Base-by-base conservation (phyloP, 1,284 basidiomycete genomes). In the Grifola frondosa region DNA sequence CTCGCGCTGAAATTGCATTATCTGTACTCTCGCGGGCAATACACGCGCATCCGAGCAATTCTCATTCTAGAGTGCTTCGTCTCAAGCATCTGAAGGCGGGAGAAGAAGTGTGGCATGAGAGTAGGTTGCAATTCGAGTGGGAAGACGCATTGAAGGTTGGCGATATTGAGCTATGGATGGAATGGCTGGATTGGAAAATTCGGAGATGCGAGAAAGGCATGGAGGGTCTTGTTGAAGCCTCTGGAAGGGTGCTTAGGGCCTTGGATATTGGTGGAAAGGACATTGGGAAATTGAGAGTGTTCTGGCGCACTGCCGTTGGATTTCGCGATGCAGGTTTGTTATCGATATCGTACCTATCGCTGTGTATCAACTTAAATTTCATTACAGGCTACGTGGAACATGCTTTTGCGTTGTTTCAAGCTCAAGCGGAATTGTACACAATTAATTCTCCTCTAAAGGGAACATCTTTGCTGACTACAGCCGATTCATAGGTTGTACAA, bases 161-260 rank as follows among this genome's bases (percentile, higher is more conserved):
- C 29, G 66, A 70, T 25, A 68, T 77, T 23, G 69, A 72, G 40
- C 69, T 88, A 13, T 83, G 78, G 76, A 74, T 86, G 63, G 82
- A 82, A 50, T 91, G 85, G 87, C 57, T 88, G 5, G 84, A 86
- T 52, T 89, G 84, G 87, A 72, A 74, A 41, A 75, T 84, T 23
- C 68, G 77, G 21, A 73, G 53, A 31, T 66, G 63, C 25, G 64
- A 47, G 24, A 64, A 64, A 41, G 76, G 74, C 6, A 59, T 84
- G 21, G 70, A 77, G 35, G 74, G 70, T n/a, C 57, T 86, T 12
- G 60, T 80, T 6, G 65, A 71, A 21, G 77, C 79, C 51, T 75
- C 74, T 6, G 47, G 56, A 19, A 68, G 76, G 20, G 66, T 73
- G 2, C 48, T 80, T 37, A 55, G 58, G 15, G 62, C 68, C 6